These are phyloP conservation scores for Silene noctiflora DNA, from an alignment of 179 eudicot genomes.

Conservation along the genomic window DNA sequence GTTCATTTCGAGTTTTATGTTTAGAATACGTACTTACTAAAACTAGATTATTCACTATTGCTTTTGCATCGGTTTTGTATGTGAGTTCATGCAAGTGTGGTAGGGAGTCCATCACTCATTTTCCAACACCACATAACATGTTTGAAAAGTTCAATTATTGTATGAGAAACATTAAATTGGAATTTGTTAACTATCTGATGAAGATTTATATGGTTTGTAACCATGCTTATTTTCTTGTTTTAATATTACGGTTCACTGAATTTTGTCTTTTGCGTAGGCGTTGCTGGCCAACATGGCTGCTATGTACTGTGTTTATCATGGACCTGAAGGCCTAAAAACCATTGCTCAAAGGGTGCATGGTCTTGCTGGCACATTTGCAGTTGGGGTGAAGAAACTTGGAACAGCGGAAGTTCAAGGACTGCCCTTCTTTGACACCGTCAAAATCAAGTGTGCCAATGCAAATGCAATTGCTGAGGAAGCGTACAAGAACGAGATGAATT, in stretches of 20 bases:
- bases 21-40: background rate
- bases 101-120: background rate
- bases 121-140: background rate
- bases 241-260: slow-evolving; percentile 14
- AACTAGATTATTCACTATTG: background rate
- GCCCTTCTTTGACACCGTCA: slow-evolving; percentile 94
- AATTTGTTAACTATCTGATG: background rate
- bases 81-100: background rate
- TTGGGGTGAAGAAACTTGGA: slow-evolving; percentile 83
- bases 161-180: background rate
- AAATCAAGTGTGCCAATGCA: slow-evolving; percentile 64
- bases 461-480: slow-evolving; percentile 76
- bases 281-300: slow-evolving; percentile 98
- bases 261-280: slow-evolving; percentile 47
- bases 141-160: background rate
- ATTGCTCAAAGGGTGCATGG: slow-evolving; percentile 94
- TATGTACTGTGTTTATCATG: slow-evolving; percentile 95
- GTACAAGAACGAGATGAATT: slow-evolving; percentile 65
- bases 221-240: background rate
- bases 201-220: background rate
- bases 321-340: slow-evolving; percentile 95
- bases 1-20: background rate
- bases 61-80: background rate
- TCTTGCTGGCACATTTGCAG: slow-evolving; percentile 77
- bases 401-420: slow-evolving; percentile 72